Conservation (phyloP, 257 asterid species). For the Petrea volubilis region DNA sequence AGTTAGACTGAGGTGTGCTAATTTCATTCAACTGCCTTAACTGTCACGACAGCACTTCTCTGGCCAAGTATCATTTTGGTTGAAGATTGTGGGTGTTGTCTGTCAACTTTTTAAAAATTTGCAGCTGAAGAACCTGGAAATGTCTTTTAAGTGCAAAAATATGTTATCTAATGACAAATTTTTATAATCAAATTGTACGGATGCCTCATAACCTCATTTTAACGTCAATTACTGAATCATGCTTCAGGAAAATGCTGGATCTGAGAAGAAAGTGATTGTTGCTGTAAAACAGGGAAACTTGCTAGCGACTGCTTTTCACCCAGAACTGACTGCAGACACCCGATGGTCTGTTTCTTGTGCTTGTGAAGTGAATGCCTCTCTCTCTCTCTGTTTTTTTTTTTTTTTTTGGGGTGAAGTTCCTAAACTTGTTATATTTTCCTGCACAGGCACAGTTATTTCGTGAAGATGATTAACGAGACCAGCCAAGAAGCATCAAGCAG, state of each 20-base stretch:
- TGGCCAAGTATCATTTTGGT: not conserved
- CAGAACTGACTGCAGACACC: slow-evolving; percentile 93
- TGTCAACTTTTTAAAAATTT: not conserved
- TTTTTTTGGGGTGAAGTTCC: not conserved
- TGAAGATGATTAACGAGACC: slow-evolving; percentile 65
- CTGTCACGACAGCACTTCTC: not conserved
- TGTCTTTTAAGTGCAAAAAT: not conserved
- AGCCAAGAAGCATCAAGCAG: slow-evolving; percentile 51
- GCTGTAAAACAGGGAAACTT: slow-evolving; percentile 97
- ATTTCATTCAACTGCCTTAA: not conserved
- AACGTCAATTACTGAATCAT: slow-evolving; percentile 2
- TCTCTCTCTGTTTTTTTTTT: not conserved
- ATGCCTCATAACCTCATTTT: not conserved
- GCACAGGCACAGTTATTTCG: slow-evolving; percentile 78
- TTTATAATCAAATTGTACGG: not conserved
- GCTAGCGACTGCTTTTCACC: slow-evolving; percentile 98
- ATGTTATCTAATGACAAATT: not conserved
- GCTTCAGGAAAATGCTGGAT: slow-evolving; percentile 48
- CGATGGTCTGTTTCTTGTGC: slow-evolving; percentile 60
- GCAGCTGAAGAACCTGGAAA: not conserved
- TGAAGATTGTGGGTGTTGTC: not conserved
- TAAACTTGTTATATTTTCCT: not conserved
- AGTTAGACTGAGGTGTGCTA: not conserved
- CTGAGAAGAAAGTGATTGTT: slow-evolving; percentile 64
- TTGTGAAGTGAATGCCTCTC: not conserved